These are phyloP conservation scores for Jaminaea rosea DNA, from an alignment of 1,284 basidiomycete species.

Conservation along the genomic window DNA sequence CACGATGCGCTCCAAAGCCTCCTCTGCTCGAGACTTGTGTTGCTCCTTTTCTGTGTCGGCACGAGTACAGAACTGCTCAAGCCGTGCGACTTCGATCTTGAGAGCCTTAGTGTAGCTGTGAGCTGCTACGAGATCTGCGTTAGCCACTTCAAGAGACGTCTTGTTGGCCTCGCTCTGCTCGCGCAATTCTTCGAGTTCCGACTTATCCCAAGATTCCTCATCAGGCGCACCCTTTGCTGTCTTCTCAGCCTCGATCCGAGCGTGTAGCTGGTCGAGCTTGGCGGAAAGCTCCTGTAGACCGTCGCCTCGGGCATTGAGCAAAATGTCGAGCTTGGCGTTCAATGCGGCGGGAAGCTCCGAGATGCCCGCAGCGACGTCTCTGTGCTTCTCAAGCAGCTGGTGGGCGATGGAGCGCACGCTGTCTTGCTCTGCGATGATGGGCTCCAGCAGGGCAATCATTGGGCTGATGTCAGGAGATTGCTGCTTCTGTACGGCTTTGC, in stretches of 20 bases:
- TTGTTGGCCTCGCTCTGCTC: constrained; percentile 1
- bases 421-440: constrained; percentile 30
- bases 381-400: constrained; percentile 22
- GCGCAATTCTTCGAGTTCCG: not conserved
- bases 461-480: no score
- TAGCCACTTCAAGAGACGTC: not conserved
- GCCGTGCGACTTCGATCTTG: not conserved
- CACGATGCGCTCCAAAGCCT: constrained; percentile 3
- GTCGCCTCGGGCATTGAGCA: constrained; percentile 13
- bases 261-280: no score
- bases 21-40: constrained; percentile 3
- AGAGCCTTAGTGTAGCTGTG: not conserved
- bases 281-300: no score
- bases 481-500: no score
- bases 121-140: not conserved
- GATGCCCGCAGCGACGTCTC: constrained; percentile 26
- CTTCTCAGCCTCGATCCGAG: no score
- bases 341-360: constrained; percentile 25
- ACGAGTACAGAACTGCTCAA: no score
- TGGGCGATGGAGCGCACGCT: constrained; percentile 15
- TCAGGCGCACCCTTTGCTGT: no score
- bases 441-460: constrained; percentile 31
- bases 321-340: constrained; percentile 36
- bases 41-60: no score
- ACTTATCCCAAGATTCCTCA: no score